Evolutionary conservation across 129 eudicot genomes (phyloP).

Genomic region (Escallonia herrerae): DNA sequence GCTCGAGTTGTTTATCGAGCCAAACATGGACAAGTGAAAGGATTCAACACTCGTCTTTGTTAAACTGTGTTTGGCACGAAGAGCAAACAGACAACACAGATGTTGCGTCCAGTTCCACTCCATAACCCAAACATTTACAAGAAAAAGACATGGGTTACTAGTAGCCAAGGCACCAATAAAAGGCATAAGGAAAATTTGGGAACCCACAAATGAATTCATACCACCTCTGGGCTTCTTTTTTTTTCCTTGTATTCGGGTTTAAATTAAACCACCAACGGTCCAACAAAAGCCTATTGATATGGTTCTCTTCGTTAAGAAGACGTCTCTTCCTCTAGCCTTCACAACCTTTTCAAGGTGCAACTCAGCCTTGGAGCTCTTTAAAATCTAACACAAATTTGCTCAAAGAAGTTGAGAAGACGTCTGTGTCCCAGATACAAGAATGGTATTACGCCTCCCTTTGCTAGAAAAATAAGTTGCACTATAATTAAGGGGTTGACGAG

Average conservation of each 20-base stretch:
- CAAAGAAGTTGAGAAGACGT: constrained; percentile 81
- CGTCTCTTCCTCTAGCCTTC: constrained; percentile 72
- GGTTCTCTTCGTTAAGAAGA: constrained; percentile 68
- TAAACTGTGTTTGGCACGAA: constrained; percentile 65
- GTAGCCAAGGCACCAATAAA: constrained; percentile 61
- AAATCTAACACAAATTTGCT: constrained; percentile 83
- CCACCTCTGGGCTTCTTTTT: constrained; percentile 88
- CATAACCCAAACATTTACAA: constrained; percentile 31
- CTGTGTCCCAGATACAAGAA: constrained; percentile 75
- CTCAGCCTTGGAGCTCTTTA: constrained; percentile 74
- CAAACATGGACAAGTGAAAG: constrained; percentile 62
- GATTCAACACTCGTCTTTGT: constrained; percentile 75
- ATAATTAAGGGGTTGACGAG: constrained; percentile 62
- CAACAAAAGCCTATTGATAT: constrained; percentile 72
- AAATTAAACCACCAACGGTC: constrained; percentile 80
- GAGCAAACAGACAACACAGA: constrained; percentile 49
- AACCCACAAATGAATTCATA: constrained; percentile 43
- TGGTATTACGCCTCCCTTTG: constrained; percentile 82
- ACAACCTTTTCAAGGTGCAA: constrained; percentile 75
- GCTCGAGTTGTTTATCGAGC: constrained; percentile 42
- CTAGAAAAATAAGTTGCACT: constrained; percentile 67
- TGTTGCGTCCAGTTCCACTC: not conserved
- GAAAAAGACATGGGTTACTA: constrained; percentile 40
- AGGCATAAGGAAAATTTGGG: constrained; percentile 52
- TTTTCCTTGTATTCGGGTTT: constrained; percentile 81